A percentile compares a stretch with the other conserved stretches of the same genome.
These are phyloP conservation scores for Cronartium quercuum DNA, from an alignment of 1,284 basidiomycete genomes.

Conservation along the genomic window DNA sequence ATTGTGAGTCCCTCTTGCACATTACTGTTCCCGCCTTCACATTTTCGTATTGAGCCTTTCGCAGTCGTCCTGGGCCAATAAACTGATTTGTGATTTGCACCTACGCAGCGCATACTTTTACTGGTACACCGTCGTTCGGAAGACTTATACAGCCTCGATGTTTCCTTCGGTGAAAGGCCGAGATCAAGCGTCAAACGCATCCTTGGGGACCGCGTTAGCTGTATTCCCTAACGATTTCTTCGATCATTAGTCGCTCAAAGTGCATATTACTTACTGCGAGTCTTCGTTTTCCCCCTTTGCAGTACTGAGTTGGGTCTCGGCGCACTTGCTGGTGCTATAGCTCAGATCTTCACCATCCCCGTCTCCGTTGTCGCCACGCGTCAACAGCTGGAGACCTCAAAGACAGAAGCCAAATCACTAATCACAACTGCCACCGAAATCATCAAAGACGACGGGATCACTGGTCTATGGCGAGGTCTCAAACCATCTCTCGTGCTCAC, in stretches of 20 bases:
- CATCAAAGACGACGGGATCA: slow-evolving; percentile 80
- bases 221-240: not conserved
- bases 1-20: slow-evolving; percentile 56
- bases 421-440: slow-evolving; percentile 76
- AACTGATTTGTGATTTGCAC: not conserved
- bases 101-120: slow-evolving; percentile 90
- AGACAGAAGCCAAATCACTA: slow-evolving; percentile 57
- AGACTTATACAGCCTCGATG: slow-evolving; percentile 57
- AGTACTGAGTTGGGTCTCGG: slow-evolving; percentile 75
- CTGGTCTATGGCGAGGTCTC: slow-evolving; percentile 89
- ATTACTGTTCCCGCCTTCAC: slow-evolving; percentile 3
- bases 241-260: not conserved
- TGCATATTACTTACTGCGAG: not conserved
- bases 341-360: slow-evolving; percentile 97
- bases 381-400: slow-evolving; percentile 74
- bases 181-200: not conserved
- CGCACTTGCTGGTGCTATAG: slow-evolving; percentile 84
- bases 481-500: slow-evolving; percentile 88
- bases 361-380: slow-evolving; percentile 95
- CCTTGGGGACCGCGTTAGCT: slow-evolving; percentile 9
- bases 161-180: slow-evolving; percentile 20
- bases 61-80: not conserved
- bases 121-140: slow-evolving; percentile 88
- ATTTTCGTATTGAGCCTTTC: not conserved
- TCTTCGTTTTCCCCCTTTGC: not conserved